Evolutionary conservation across 2,329 filamentous ascomycete species (phyloP).

Genomic region (Neospermospora avenae): DNA sequence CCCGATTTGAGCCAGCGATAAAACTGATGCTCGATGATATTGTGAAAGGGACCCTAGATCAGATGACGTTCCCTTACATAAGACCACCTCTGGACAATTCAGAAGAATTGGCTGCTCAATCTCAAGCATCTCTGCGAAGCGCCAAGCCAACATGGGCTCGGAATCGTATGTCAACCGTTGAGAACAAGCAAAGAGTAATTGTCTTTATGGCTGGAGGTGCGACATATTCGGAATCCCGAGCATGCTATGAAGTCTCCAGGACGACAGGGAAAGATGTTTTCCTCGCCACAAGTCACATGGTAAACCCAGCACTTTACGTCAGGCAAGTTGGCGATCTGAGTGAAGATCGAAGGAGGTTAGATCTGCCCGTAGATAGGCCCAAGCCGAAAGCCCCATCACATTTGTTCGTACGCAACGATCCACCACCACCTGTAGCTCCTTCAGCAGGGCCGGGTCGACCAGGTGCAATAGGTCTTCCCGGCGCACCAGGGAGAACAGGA

Average conservation of each 20-base stretch:
- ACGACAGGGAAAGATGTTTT: constrained; percentile 77
- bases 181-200: constrained; percentile 86
- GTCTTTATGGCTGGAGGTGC: constrained; percentile 95
- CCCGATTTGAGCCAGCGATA: constrained; percentile 77
- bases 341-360: constrained; percentile 69
- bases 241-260: constrained; percentile 82
- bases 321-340: constrained; percentile 79
- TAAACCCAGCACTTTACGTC: constrained; percentile 78
- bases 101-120: constrained; percentile 52
- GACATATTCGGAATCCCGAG: constrained; percentile 84
- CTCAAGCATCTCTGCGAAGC: constrained; percentile 75
- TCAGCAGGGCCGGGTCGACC: constrained; percentile 24
- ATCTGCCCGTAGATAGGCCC: constrained; percentile 77
- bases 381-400: constrained; percentile 80
- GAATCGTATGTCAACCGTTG: constrained; percentile 66
- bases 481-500: constrained; percentile 25
- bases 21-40: constrained; percentile 80
- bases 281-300: constrained; percentile 87
- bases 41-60: constrained; percentile 64
- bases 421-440: constrained; percentile 45
- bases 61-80: constrained; percentile 66
- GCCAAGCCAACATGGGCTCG: constrained; percentile 96
- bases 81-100: constrained; percentile 64
- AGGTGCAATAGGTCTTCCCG: constrained; percentile 16
- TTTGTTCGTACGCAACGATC: constrained; percentile 71